Evolutionary conservation across 1,139 yeast species (phyloP), one percentile per base, ranked within the genome.

Genomic region (Sugiyamaella novakii): DNA sequence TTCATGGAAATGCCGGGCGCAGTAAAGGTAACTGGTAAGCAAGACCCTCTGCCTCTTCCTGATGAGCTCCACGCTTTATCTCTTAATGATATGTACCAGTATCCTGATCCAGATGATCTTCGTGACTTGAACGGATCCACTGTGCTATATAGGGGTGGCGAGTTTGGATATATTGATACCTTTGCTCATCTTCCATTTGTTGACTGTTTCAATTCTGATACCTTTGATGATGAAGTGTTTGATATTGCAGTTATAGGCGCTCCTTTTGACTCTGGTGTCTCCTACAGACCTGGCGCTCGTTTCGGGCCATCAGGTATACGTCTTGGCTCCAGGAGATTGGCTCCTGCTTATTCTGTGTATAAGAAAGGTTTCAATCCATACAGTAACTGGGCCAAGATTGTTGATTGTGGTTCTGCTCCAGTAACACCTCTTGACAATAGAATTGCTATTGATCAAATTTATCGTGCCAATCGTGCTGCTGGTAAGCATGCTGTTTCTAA

Each of bases 371-470:
- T 69, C 47, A 82, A 83, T 58, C 87, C 88, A 1, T 84, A 82
- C 60, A 65, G 66, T 14, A 68, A 76, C 45, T 52, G 54, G 54
- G 88, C 89, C 19, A 75, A 69, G 46, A 68, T 84, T 21, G 63
- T 83, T 25, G 92, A 84, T 65, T 84, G 92, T 69, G 91, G 89
- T 2, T 91, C 84, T 65, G 78, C 84, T 31, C 89, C 91, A 1
- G 80, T 84, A 33, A 76, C 87, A 1, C 91, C 91, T 15, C 80
- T 84, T 82, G 91, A 84, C 62, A 84, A 84, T 60, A 59, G 70
- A 18, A 66, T 84, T 52, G 91, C 89, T 0, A 75, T 83, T 60
- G 74, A 76, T 57, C 89, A 84, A 66, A 83, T 85, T 84, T 76
- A 79, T 18, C 65, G 73, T 58, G 92, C 64, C 31, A 84, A 81